phyloP scores from a whole-genome alignment of 805 yeast genomes.

The Ogataea paraovalis region DNA sequence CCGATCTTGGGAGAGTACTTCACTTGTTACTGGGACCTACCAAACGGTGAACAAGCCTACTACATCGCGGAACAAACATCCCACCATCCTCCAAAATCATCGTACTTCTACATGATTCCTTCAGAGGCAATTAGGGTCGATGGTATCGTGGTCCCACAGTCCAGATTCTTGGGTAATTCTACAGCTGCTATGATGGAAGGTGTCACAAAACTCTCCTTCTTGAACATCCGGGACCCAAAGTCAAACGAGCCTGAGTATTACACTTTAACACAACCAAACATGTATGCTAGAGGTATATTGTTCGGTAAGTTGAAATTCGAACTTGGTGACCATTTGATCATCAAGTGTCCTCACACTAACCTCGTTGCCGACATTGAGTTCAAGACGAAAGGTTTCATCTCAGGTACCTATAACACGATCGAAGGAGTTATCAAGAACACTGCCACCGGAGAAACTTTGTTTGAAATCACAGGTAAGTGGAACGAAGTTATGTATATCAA shows the following conservation, averaged over 20 bases:
- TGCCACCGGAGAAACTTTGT: constrained; percentile 50
- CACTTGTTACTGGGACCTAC: constrained; percentile 88
- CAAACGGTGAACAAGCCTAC: constrained; percentile 63
- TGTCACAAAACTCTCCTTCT: constrained; percentile 62
- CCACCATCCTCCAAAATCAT: constrained; percentile 97
- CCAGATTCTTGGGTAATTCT: constrained; percentile 88
- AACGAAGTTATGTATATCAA: constrained; percentile 76
- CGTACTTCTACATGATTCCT: constrained; percentile 86
- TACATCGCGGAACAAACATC: constrained; percentile 93
- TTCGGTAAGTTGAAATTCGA: constrained; percentile 89
- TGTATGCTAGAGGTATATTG: constrained; percentile 89
- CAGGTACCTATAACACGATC: constrained; percentile 88
- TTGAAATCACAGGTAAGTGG: constrained; percentile 87
- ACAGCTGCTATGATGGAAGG: constrained; percentile 99
- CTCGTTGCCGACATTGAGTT: constrained; percentile 82
- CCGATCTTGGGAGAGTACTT: constrained; percentile 93
- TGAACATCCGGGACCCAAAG: constrained; percentile 48
- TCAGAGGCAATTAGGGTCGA: constrained; percentile 78
- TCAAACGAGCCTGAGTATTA: constrained; percentile 59
- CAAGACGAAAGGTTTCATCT: constrained; percentile 89
- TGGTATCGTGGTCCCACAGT: constrained; percentile 83
- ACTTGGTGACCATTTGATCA: constrained; percentile 85
- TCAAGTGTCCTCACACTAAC: constrained; percentile 57
- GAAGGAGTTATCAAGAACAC: constrained; percentile 63
- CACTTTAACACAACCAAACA: constrained; percentile 89